Percentiles rank a stretch among this genome's conserved stretches.
phyloP scores from a whole-genome alignment of 768 basidiomycete genomes.

The Nevesoporus exiguus region DNA sequence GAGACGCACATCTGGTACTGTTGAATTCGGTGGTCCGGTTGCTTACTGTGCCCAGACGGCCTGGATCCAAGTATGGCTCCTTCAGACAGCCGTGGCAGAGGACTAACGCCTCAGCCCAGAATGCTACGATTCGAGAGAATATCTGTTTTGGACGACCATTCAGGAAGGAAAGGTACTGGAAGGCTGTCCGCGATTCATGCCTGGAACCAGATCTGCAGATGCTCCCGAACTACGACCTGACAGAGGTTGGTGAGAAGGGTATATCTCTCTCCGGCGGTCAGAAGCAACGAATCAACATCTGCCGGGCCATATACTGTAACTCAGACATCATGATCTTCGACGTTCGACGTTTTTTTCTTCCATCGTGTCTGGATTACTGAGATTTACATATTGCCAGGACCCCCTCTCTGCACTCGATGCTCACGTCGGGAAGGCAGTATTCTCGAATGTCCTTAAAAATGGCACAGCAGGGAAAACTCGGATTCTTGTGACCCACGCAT shows the following conservation, averaged over 20 bases:
- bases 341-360: no score
- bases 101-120: conserved; percentile 35
- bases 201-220: conserved; percentile 78
- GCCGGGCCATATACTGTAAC: conserved; percentile 82
- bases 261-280: conserved; percentile 86
- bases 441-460: conserved; percentile 76
- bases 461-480: conserved; percentile 68
- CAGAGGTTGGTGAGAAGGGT: conserved; percentile 84
- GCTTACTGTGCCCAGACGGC: conserved; percentile 85
- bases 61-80: conserved; percentile 71
- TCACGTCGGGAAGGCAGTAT: conserved; percentile 84
- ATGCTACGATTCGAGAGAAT: conserved; percentile 85
- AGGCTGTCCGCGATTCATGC: conserved; percentile 72
- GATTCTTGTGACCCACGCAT: conserved; percentile 86
- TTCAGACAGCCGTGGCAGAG: background rate
- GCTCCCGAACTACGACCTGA: conserved; percentile 73
- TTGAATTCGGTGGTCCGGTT: conserved; percentile 71
- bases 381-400: conserved; percentile 53
- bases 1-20: no score
- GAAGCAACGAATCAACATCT: conserved; percentile 80
- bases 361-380: no score
- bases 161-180: conserved; percentile 80
- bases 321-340: no score
- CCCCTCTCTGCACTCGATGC: conserved; percentile 90
- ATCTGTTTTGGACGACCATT: conserved; percentile 84